These are phyloP conservation scores for Aspergillus sp. DNA, from an alignment of 2,329 filamentous ascomycete genomes.

Conservation along the genomic window DNA sequence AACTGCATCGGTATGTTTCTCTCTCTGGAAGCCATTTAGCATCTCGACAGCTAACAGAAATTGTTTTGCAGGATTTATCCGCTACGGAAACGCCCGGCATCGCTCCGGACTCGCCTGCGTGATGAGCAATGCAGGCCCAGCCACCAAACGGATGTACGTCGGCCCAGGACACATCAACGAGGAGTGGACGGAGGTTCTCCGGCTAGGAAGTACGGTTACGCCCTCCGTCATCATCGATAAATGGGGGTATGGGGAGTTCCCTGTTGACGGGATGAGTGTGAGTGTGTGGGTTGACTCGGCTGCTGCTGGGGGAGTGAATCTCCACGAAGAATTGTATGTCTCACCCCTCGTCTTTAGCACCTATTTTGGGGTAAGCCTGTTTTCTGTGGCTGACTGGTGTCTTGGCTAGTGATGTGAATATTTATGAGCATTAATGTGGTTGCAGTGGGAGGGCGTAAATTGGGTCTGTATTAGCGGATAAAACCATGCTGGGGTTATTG, in stretches of 20 bases:
- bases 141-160: constrained; percentile 61
- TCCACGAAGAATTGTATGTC: constrained; percentile 1
- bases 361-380: no score
- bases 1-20: no score
- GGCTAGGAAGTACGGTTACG: no score
- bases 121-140: constrained; percentile 53
- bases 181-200: constrained; percentile 50
- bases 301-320: constrained; percentile 29
- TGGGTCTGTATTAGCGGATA: no score
- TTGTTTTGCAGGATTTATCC: constrained; percentile 19
- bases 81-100: constrained; percentile 52
- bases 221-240: constrained; percentile 57
- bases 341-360: background rate
- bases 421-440: background rate
- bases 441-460: no score
- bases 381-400: background rate
- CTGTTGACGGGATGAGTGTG: constrained; percentile 54
- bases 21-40: no score
- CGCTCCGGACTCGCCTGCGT: constrained; percentile 56
- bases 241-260: constrained; percentile 60
- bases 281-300: constrained; percentile 62
- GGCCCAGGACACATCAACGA: constrained; percentile 59
- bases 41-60: no score
- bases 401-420: background rate
- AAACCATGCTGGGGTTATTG: no score